Conservation (phyloP, 2,329 filamentous ascomycete genomes). For the Pseudomassariella vexata region DNA sequence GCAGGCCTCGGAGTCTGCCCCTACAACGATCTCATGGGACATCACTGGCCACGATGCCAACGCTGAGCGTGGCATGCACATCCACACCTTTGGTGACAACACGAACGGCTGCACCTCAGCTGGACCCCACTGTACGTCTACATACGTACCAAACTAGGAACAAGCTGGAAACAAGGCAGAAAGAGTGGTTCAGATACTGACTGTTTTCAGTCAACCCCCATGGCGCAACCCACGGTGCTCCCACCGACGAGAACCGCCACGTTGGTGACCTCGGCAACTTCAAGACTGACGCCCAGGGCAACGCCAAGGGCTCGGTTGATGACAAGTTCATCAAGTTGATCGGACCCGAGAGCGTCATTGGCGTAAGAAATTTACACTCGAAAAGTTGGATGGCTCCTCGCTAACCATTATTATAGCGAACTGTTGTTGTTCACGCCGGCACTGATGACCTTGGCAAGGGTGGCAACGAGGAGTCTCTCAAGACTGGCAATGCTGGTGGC, state of each 20-base stretch:
- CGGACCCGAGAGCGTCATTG: slow-evolving; percentile 88
- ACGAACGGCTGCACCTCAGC: slow-evolving; percentile 99
- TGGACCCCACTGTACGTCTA: slow-evolving; percentile 83
- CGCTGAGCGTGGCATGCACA: slow-evolving; percentile 95
- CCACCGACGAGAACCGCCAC: slow-evolving; percentile 76
- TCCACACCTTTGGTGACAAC: slow-evolving; percentile 99
- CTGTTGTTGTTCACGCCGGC: slow-evolving; percentile 88
- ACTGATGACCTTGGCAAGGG: slow-evolving; percentile 96
- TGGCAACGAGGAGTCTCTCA: slow-evolving; percentile 89
- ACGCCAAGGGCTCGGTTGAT: slow-evolving; percentile 70
- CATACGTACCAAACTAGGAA: neutral
- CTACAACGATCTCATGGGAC: slow-evolving; percentile 87
- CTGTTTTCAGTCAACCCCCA: slow-evolving; percentile 12
- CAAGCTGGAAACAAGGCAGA: neutral
- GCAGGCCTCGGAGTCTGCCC: slow-evolving; percentile 74
- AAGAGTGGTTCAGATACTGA: slow-evolving; percentile 8
- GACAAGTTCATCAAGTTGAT: slow-evolving; percentile 94
- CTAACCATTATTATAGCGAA: slow-evolving; percentile 54
- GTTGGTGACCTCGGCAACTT: slow-evolving; percentile 98
- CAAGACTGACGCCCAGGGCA: slow-evolving; percentile 89
- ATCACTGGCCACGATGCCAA: slow-evolving; percentile 90
- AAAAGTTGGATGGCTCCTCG: slow-evolving; percentile 1
- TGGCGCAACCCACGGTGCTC: slow-evolving; percentile 53
- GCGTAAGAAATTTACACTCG: slow-evolving; percentile 65
- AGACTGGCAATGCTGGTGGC: slow-evolving; percentile 91